phyloP scores from a whole-genome alignment of 331 rosid genomes.

The Quercus lobata region DNA sequence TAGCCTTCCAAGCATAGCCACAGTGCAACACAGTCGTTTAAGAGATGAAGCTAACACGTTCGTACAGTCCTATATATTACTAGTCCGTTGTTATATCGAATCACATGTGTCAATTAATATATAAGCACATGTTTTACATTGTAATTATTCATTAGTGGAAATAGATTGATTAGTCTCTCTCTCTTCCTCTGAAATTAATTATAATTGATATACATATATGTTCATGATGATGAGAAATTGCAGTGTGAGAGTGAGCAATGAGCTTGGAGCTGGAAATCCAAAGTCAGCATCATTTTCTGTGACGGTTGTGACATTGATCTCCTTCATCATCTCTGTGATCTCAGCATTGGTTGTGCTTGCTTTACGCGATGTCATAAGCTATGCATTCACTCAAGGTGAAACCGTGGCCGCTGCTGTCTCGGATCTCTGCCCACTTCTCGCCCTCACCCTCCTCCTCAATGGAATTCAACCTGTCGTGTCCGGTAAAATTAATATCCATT shows the following conservation, averaged over 20 bases:
- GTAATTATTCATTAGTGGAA: too few relatives aligned
- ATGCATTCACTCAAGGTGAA: conserved; percentile 47
- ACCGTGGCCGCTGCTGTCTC: conserved; percentile 49
- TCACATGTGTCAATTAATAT: too few relatives aligned
- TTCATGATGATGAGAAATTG: not conserved
- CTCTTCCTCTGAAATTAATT: too few relatives aligned
- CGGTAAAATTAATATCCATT: conserved; percentile 14
- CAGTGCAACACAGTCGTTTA: too few relatives aligned
- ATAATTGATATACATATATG: not conserved
- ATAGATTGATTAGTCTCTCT: too few relatives aligned
- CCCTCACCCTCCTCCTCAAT: conserved; percentile 36
- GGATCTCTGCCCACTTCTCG: conserved; percentile 44
- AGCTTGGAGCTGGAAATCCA: conserved; percentile 49
- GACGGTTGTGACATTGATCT: conserved; percentile 34
- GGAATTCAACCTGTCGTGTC: conserved; percentile 56
- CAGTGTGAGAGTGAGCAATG: conserved; percentile 60
- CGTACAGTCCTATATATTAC: too few relatives aligned
- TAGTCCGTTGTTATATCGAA: too few relatives aligned
- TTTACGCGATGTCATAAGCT: conserved; percentile 38
- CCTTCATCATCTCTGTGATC: conserved; percentile 36
- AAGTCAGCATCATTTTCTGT: conserved; percentile 49
- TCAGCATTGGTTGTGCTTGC: conserved; percentile 22
- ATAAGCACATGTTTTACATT: too few relatives aligned
- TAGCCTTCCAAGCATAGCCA: too few relatives aligned
- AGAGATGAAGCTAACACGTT: too few relatives aligned